Percentiles rank a stretch among this genome's conserved stretches.
phyloP scores from a whole-genome alignment of 257 asterid species.

The Penstemon newberryi region DNA sequence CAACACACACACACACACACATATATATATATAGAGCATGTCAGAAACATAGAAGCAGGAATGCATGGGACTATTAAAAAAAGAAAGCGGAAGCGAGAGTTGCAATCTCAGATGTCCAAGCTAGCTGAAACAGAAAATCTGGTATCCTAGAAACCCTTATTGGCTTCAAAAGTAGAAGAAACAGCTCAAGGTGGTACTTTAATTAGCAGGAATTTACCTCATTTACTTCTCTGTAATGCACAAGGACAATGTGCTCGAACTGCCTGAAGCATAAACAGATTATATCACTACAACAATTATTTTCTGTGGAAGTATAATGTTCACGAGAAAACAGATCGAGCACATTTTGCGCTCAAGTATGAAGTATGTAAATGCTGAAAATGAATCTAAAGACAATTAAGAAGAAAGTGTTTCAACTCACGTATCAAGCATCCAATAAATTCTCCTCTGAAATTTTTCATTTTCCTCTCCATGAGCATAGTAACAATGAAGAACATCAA shows the following conservation, averaged over 20 bases:
- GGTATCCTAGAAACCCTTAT: too few relatives aligned
- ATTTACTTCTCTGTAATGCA: conserved; percentile 30
- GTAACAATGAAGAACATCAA: conserved; percentile 38
- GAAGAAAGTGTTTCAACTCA: conserved; percentile 15
- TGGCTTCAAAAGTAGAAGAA: background rate
- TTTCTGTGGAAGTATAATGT: background rate
- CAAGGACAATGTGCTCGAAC: conserved; percentile 28
- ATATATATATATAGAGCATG: too few relatives aligned
- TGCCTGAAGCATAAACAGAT: conserved; percentile 20
- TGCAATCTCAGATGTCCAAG: too few relatives aligned
- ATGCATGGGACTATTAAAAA: too few relatives aligned
- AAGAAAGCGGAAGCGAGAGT: too few relatives aligned
- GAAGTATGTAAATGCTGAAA: background rate
- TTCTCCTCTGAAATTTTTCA: conserved; percentile 35
- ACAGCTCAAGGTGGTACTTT: background rate
- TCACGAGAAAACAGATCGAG: background rate
- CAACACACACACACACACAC: too few relatives aligned
- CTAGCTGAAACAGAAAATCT: too few relatives aligned
- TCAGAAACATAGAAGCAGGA: too few relatives aligned
- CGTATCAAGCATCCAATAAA: conserved; percentile 42
- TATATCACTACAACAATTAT: conserved; percentile 9
- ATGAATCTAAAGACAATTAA: background rate
- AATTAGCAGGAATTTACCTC: conserved; percentile 20
- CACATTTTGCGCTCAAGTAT: background rate
- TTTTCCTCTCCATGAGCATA: conserved; percentile 38